phyloP scores from a whole-genome alignment of 2,329 filamentous ascomycete species.

The Ascochyta clinopodiicola region DNA sequence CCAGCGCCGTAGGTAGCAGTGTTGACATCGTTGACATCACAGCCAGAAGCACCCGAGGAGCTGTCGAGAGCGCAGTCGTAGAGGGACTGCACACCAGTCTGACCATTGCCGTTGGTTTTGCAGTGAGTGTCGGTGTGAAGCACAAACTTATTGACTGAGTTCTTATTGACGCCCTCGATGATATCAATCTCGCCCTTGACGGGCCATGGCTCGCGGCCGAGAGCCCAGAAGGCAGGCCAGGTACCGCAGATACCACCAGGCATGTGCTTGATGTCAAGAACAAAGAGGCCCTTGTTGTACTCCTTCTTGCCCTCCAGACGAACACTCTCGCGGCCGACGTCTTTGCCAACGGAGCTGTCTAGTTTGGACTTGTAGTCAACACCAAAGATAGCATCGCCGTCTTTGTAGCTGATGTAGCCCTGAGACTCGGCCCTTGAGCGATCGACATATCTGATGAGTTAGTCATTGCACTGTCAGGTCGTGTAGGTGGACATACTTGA shows the following conservation, averaged over 20 bases:
- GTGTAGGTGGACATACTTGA: slow-evolving; percentile 23
- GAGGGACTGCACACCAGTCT: slow-evolving; percentile 17
- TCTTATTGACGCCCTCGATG: slow-evolving; percentile 43
- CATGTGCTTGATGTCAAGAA: slow-evolving; percentile 43
- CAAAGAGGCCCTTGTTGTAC: slow-evolving; percentile 42
- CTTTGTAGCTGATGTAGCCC: slow-evolving; percentile 12
- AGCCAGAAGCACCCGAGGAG: slow-evolving; percentile 38
- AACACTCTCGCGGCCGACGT: slow-evolving; percentile 36
- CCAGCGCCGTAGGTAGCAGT: slow-evolving; percentile 54
- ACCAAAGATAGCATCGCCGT: slow-evolving; percentile 47
- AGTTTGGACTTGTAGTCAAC: slow-evolving; percentile 48
- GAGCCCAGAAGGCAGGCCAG: slow-evolving; percentile 45
- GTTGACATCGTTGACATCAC: slow-evolving; percentile 50
- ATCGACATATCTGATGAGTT: slow-evolving; percentile 7
- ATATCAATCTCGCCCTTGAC: slow-evolving; percentile 43
- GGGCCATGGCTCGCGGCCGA: slow-evolving; percentile 39
- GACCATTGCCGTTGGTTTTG: slow-evolving; percentile 25
- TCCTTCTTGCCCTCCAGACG: slow-evolving; percentile 36
- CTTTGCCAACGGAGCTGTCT: slow-evolving; percentile 19
- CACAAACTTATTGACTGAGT: slow-evolving; percentile 32
- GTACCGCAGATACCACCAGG: slow-evolving; percentile 39
- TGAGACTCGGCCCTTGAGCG: slow-evolving; percentile 3
- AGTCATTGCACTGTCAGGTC: slow-evolving; percentile 8
- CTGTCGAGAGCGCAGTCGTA: slow-evolving; percentile 29
- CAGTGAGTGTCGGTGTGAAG: slow-evolving; percentile 39